A percentile compares a stretch with the other conserved stretches of the same genome.
Evolutionary conservation across 805 yeast genomes (phyloP).

Genomic region (Debaryomyces hansenii): DNA sequence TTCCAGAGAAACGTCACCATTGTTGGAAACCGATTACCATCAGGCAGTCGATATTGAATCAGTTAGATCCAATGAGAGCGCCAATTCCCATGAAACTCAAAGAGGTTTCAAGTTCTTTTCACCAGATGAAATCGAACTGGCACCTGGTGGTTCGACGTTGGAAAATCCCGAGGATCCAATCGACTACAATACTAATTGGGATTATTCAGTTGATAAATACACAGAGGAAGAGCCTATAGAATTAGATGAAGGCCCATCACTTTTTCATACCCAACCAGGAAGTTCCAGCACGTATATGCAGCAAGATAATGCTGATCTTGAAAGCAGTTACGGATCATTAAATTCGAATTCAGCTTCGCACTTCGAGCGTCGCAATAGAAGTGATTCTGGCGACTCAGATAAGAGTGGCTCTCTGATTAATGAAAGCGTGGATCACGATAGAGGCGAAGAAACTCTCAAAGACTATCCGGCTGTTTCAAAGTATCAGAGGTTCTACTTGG

Average conservation of each 20-base stretch:
- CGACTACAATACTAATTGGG: conserved; percentile 78
- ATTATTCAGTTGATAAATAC: conserved; percentile 53
- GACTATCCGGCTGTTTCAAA: conserved; percentile 39
- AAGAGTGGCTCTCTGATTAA: conserved; percentile 14
- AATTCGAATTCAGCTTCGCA: conserved; percentile 13
- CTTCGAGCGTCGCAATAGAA: conserved; percentile 17
- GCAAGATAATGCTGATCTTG: neutral
- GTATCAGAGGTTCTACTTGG: conserved; percentile 83
- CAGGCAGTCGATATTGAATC: conserved; percentile 24
- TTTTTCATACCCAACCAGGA: neutral
- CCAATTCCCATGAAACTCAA: conserved; percentile 35
- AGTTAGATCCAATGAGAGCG: conserved; percentile 34
- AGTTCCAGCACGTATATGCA: neutral
- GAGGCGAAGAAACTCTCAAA: conserved; percentile 19
- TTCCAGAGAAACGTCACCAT: conserved; percentile 37
- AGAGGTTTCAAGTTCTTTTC: conserved; percentile 77
- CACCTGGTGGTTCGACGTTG: conserved; percentile 83
- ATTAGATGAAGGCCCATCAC: neutral
- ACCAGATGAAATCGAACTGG: conserved; percentile 76
- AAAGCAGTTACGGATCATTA: conserved; percentile 25
- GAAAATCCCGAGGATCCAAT: conserved; percentile 56
- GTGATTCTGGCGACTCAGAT: conserved; percentile 8
- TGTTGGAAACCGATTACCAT: conserved; percentile 22
- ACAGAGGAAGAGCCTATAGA: conserved; percentile 15
- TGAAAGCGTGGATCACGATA: conserved; percentile 15